phyloP scores from a whole-genome alignment of 257 asterid genomes.

The Solanum clarkiae region DNA sequence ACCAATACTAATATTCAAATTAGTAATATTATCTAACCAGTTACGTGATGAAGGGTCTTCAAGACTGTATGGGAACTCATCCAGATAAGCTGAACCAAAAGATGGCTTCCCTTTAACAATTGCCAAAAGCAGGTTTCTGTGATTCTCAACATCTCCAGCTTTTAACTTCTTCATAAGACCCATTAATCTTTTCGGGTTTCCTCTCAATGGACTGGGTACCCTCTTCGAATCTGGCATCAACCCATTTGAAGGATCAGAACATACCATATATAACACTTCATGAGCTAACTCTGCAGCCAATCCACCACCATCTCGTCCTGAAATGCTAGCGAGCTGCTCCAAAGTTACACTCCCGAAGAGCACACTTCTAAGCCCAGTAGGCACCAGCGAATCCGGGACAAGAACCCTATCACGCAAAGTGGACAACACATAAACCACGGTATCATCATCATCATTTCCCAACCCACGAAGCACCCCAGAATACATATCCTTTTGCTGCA shows the following conservation, averaged over 20 bases:
- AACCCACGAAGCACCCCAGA: constrained; percentile 79
- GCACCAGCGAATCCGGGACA: constrained; percentile 59
- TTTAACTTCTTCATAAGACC: constrained; percentile 77
- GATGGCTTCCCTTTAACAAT: constrained; percentile 61
- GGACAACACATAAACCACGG: constrained; percentile 37
- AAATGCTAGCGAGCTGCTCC: constrained; percentile 66
- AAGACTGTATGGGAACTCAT: constrained; percentile 71
- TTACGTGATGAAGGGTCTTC: constrained; percentile 67
- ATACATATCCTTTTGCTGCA: constrained; percentile 85
- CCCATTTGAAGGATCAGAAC: constrained; percentile 75
- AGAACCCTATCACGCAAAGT: constrained; percentile 60
- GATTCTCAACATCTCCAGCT: constrained; percentile 56
- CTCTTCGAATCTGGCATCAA: constrained; percentile 77
- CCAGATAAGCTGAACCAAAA: constrained; percentile 72
- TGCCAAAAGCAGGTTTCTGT: constrained; percentile 56
- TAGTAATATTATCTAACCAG: constrained; percentile 42
- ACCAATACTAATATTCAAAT: background rate
- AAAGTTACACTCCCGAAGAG: constrained; percentile 82
- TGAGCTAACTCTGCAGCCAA: constrained; percentile 60
- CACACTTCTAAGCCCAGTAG: constrained; percentile 80
- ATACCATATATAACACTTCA: constrained; percentile 47
- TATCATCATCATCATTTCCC: constrained; percentile 76
- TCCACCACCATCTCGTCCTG: constrained; percentile 50
- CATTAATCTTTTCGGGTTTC: constrained; percentile 66
- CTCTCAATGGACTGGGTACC: constrained; percentile 60